phyloP scores from a whole-genome alignment of 2,329 filamentous ascomycete genomes.

The Exophiala sp. region DNA sequence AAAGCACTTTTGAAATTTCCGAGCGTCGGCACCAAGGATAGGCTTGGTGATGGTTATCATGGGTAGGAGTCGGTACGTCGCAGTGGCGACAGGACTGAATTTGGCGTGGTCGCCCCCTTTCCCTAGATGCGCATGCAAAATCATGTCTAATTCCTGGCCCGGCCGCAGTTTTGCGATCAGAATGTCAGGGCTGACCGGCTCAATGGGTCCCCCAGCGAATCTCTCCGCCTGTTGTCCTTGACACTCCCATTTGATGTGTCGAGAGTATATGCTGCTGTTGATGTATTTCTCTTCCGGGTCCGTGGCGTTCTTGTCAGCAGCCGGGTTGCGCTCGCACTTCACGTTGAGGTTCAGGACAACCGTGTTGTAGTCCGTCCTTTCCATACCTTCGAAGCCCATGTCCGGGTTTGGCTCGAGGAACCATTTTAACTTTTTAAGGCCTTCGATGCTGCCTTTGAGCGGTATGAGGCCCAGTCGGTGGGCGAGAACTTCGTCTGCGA shows the following conservation, averaged over 20 bases:
- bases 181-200: constrained; percentile 84
- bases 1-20: constrained; percentile 89
- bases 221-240: constrained; percentile 65
- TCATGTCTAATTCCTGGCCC: constrained; percentile 78
- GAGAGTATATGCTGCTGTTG: constrained; percentile 78
- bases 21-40: constrained; percentile 80
- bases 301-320: constrained; percentile 67
- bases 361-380: constrained; percentile 76
- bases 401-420: constrained; percentile 67
- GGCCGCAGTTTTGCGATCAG: constrained; percentile 91
- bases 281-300: constrained; percentile 83
- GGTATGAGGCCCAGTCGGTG: constrained; percentile 88
- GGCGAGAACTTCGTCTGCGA: constrained; percentile 94
- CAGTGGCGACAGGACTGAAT: constrained; percentile 93
- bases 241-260: constrained; percentile 71
- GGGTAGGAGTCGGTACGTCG: constrained; percentile 85
- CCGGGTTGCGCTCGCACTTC: constrained; percentile 73
- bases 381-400: constrained; percentile 38
- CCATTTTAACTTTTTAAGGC: constrained; percentile 78
- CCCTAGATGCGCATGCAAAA: constrained; percentile 93
- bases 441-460: constrained; percentile 73
- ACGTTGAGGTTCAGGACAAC: constrained; percentile 73
- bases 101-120: constrained; percentile 93
- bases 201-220: constrained; percentile 62
- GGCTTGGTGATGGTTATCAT: constrained; percentile 79